Evolutionary conservation across 2,329 filamentous ascomycete genomes (phyloP).

Genomic region (Epicoccum nigrum): DNA sequence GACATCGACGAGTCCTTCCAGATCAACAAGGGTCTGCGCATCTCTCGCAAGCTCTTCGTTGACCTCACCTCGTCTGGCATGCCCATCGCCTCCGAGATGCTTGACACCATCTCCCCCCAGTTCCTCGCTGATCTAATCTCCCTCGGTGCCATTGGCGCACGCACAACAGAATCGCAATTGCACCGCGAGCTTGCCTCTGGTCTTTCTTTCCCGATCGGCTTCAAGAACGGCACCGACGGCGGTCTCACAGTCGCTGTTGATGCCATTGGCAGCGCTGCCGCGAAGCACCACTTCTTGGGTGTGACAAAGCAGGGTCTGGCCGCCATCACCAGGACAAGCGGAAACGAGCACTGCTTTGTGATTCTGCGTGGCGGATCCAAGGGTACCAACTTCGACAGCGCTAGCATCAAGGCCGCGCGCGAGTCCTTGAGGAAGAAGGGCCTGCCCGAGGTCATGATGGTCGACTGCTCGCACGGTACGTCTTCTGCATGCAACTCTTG

Average conservation of each 20-base stretch:
- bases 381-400: constrained; percentile 92
- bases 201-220: constrained; percentile 95
- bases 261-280: constrained; percentile 80
- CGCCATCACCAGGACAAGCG: constrained; percentile 89
- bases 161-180: constrained; percentile 95
- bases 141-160: constrained; percentile 91
- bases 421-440: constrained; percentile 81
- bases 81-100: constrained; percentile 97
- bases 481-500: neutral
- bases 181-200: constrained; percentile 95
- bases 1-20: constrained; percentile 97
- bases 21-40: constrained; percentile 96
- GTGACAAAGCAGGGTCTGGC: constrained; percentile 97
- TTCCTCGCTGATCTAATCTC: constrained; percentile 96
- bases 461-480: constrained; percentile 95
- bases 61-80: constrained; percentile 87
- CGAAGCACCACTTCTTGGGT: constrained; percentile 96
- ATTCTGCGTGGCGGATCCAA: constrained; percentile 90
- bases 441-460: constrained; percentile 89
- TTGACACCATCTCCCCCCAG: constrained; percentile 98
- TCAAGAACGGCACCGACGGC: constrained; percentile 99
- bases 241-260: constrained; percentile 91
- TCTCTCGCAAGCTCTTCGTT: constrained; percentile 91
- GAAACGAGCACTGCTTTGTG: constrained; percentile 97
- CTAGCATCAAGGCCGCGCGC: constrained; percentile 79